Base-by-base conservation (phyloP, 2,329 filamentous ascomycete genomes). In the Aspergillus awamori region DNA sequence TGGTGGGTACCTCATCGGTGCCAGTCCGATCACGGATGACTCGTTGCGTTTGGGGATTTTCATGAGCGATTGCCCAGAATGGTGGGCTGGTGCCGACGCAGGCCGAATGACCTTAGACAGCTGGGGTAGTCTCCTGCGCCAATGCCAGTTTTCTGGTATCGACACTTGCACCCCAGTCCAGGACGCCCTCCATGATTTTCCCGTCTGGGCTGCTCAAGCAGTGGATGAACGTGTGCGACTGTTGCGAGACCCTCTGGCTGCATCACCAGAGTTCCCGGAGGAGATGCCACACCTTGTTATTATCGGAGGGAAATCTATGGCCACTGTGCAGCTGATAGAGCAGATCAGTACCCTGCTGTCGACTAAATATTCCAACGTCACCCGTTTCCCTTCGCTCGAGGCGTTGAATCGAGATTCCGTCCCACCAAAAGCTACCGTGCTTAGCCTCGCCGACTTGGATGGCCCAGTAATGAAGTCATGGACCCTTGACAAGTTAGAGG, bases 51-150 rank as follows among this genome's bases (percentile, higher is more conserved):
- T 41, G 17, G 53, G 53, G 5, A 7, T 60, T 3, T 47, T 33
- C 15, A 28, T 60, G 17, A 45, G 53, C 15, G 51, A 17, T 11
- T 15, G 39, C 7, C 58, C 58, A 1, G 58, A 26, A 17, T 60
- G 53, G 58, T 51, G 48, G 47, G 8, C 8, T 5, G 47, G 26
- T 4, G 47, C 47, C 13, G 47, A 30, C 4, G n/a, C 47, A 3
- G 47, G 47, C 4, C 47, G 47, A 24, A 5, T 51, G 3, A 51
- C 47, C 10, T 8, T 51, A 8, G 8, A 17, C 13, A 26, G 28
- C 13, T 51, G 47, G 47, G 13, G 17, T 17, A 28, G 3, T 2
- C 15, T 28, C 11, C 47, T 51, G 22, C 4, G 24, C 15, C 8
- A 17, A 10, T 51, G 22, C n/a, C 24, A 30, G 2, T 51, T 51